Base-by-base conservation (phyloP, 345 rosid species). In the Microthlaspi erraticum region DNA sequence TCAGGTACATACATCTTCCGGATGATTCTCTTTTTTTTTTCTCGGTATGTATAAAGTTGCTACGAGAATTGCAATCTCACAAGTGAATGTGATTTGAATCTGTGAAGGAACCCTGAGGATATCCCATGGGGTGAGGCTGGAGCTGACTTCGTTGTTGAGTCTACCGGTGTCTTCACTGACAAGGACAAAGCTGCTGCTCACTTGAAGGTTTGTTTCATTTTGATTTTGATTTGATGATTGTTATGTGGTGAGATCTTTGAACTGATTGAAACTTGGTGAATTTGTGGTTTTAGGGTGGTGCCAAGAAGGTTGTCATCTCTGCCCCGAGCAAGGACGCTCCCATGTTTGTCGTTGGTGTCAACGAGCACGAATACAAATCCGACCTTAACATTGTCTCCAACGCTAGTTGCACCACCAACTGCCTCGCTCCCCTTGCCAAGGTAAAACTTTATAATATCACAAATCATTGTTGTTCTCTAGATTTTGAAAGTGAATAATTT, bases 361-460 rank as follows among this genome's bases (percentile, higher is more conserved):
- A 89, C 38, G 92, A 93, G 84, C 80, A 88, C 43, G 94, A 93
- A 8, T 93, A 93, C 88, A 93, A 83, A 65, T 84, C 92, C 2
- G 86, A 88, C 49, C 83, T 87, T 23, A 8, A 77, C 80, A 79
- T 92, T 60, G 95, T 92, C 51, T 92, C 98, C 76, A 92, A 92
- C 74, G 97, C 96, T 53, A 92, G 98, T 56, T 93, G 98, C 88
- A 93, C 97, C 20, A 90, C 98, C 81, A 90, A 93, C 84, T 93
- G 97, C 54, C 97, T 93, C 64, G 98, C 98, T 62, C 88, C 94
- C 67, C 85, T 93, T 74, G 98, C 98, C 70, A 93, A 93, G 91
- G 98, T 88, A 2, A 3, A 12, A 10, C 10, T 38, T 20, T 20
- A 1, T 20, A 20, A 1, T 20, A 20, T 20, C 2, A 20, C 23